Conservation (phyloP, 2,329 filamentous ascomycete species). For the Exutisphaerella laricina region DNA sequence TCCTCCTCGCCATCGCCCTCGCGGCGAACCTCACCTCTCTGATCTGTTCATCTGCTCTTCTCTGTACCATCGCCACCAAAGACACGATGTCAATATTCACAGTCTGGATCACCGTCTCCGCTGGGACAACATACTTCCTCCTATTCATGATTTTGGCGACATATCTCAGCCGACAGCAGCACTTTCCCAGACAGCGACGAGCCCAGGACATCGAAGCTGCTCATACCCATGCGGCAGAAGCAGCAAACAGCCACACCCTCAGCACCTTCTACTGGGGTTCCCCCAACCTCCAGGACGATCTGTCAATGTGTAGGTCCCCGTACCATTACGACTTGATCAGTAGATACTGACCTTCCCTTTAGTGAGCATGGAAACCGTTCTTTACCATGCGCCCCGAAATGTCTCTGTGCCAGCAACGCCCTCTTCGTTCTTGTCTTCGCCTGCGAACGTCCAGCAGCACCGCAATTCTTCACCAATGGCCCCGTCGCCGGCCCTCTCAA, state of each 20-base stretch:
- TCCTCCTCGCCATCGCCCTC: background rate
- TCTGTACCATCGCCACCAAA: background rate
- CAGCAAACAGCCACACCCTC: background rate
- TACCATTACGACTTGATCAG: too few species aligned
- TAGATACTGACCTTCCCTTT: too few species aligned
- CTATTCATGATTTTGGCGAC: background rate
- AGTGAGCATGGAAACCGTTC: too few species aligned
- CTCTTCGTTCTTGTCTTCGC: too few species aligned
- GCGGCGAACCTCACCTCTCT: background rate
- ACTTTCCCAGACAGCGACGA: too few species aligned
- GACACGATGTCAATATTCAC: background rate
- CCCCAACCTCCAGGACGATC: background rate
- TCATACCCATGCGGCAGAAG: background rate
- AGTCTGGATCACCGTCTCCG: background rate
- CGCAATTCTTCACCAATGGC: too few species aligned
- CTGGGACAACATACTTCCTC: background rate
- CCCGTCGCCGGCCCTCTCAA: too few species aligned
- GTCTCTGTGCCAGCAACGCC: too few species aligned
- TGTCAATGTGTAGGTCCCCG: too few species aligned
- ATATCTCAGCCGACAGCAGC: background rate
- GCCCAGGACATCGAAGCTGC: background rate
- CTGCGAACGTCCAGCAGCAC: too few species aligned
- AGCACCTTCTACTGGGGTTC: background rate
- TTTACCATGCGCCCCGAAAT: too few species aligned
- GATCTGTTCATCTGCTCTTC: background rate